Percentiles rank a stretch among this genome's conserved stretches.
These are phyloP conservation scores for Penicillium italicum DNA, from an alignment of 2,329 filamentous ascomycete genomes.

Conservation along the genomic window DNA sequence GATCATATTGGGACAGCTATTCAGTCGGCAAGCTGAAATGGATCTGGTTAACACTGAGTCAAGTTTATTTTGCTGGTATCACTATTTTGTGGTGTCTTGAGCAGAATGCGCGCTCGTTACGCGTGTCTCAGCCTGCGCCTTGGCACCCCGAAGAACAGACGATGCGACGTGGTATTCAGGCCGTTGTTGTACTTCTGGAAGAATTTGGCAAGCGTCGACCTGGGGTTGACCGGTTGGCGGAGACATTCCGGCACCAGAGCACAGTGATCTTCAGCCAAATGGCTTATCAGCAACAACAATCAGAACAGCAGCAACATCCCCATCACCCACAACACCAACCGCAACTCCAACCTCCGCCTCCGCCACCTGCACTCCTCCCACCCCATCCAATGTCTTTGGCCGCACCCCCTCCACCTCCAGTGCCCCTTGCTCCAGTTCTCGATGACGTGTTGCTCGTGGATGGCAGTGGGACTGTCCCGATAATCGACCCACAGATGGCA, in stretches of 20 bases:
- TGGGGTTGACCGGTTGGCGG: constrained; percentile 36
- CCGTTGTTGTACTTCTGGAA: constrained; percentile 36
- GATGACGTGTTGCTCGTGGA: constrained; percentile 37
- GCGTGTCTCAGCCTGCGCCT: constrained; percentile 27
- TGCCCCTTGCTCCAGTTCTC: constrained; percentile 34
- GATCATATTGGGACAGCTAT: constrained; percentile 41
- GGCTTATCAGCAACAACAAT: constrained; percentile 34
- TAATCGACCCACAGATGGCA: constrained; percentile 36
- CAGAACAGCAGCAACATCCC: constrained; percentile 21
- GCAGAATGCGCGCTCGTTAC: constrained; percentile 36
- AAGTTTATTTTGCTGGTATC: constrained; percentile 40
- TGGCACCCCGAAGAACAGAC: constrained; percentile 38
- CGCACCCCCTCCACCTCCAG: constrained; percentile 19
- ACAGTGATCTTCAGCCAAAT: constrained; percentile 38
- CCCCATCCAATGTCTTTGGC: constrained; percentile 19
- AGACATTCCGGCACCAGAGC: constrained; percentile 39
- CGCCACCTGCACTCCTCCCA: constrained; percentile 14
- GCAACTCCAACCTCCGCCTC: constrained; percentile 4
- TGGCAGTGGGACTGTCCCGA: constrained; percentile 28
- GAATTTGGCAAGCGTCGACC: constrained; percentile 39
- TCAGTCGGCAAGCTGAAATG: constrained; percentile 40
- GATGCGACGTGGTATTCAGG: constrained; percentile 38
- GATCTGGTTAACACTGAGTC: constrained; percentile 42
- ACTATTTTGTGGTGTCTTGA: constrained; percentile 42
- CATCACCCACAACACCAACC: constrained; percentile 18